Base-by-base conservation (phyloP, 2,329 filamentous ascomycete genomes). In the Fusarium albosuccineum region DNA sequence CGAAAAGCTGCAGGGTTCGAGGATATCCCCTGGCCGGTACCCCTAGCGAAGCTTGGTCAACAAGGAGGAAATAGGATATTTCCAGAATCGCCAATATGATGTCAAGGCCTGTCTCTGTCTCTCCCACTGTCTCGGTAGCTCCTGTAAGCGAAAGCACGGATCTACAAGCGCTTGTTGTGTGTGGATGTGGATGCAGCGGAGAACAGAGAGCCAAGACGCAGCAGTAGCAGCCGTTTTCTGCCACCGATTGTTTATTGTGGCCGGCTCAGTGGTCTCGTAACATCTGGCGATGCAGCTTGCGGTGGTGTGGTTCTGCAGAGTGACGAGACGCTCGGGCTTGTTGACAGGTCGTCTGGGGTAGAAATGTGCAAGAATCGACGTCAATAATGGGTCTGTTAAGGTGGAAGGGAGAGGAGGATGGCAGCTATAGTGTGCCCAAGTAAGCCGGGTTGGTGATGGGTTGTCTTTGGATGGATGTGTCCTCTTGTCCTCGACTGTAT, bases 131-230 rank as follows among this genome's bases (percentile, higher is more conserved):
- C 34, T 14, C 26, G 46, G 42, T 41, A 44, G 40, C 36, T 59
- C 16, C 36, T 67, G 45, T 68, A 68, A 68, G 65, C 65, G 65
- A 54, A 52, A 54, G 61, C 39, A 58, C 17, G 51, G 49, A 52
- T 62, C 65, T 41, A 46, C 55, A 34, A 52, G 52, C 29, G 9
- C 36, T 46, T 9, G 45, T 67, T 40, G 50, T 37, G 22, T 22
- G 22, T 22, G 22, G 22, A 22, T 22, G 22, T 22, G 22, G 22
- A 22, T 22, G 22, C 22, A 22, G 22, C 22, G 46, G 27, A 61
- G 39, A 51, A 40, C 57, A 52, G 48, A 52, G 48, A 52, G 56
- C 49, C 42, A 51, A 39, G 46, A 46, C 40, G 41, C 36, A 42
- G 57, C 27, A 36, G 62, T 39, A 42, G 57, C 27, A 36, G 62